Conservation (phyloP, 2,329 filamentous ascomycete species). For the Diaporthe citri region DNA sequence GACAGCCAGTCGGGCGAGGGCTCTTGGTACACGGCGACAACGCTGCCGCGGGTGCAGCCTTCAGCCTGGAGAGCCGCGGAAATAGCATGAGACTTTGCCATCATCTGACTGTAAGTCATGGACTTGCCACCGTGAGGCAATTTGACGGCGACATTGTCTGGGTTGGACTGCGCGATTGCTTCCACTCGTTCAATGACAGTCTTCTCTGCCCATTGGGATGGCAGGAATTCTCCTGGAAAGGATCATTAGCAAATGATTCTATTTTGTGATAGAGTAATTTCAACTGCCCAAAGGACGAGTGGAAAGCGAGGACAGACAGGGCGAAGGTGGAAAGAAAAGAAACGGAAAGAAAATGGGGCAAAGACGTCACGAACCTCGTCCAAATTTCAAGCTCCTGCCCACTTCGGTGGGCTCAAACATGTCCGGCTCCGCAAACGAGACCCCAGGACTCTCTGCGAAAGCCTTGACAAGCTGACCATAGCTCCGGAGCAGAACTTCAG, state of each 20-base stretch:
- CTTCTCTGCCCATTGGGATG: constrained; percentile 2
- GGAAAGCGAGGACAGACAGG: neutral
- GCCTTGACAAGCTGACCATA: constrained; percentile 1
- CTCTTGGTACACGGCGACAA: constrained; percentile 12
- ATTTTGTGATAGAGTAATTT: too few relatives aligned
- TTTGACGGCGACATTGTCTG: neutral
- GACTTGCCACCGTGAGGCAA: neutral
- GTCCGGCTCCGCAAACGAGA: neutral
- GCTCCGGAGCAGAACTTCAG: neutral
- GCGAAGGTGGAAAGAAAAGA: neutral
- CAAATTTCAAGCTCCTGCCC: neutral
- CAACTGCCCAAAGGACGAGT: neutral
- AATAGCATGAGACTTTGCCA: neutral
- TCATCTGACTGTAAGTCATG: constrained; percentile 8
- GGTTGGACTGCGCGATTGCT: neutral
- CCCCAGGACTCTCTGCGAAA: constrained; percentile 39
- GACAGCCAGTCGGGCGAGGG: constrained; percentile 7
- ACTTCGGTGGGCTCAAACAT: too few relatives aligned
- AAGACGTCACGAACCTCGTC: neutral
- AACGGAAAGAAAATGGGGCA: neutral
- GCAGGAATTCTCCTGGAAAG: neutral
- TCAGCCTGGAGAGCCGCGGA: neutral
- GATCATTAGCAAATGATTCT: neutral
- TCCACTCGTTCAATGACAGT: neutral
- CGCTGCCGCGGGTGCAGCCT: neutral